Percentiles rank a stretch among this genome's conserved stretches.
phyloP scores from a whole-genome alignment of 192 early-diverging fungal species.

The Radiomyces spectabilis region DNA sequence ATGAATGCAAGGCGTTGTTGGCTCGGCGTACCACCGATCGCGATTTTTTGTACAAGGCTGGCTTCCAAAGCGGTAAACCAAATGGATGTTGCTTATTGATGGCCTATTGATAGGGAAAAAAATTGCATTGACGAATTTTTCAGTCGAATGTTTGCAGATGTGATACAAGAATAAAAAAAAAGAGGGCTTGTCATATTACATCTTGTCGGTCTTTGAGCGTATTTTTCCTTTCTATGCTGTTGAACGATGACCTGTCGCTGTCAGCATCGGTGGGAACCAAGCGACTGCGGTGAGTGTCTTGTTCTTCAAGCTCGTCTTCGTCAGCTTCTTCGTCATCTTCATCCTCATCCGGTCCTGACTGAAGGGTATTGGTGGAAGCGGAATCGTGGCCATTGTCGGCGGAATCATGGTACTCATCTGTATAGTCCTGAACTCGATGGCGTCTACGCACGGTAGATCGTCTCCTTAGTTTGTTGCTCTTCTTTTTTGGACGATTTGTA shows the following conservation, averaged over 20 bases:
- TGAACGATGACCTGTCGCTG: not conserved
- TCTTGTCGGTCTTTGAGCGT: constrained; percentile 53
- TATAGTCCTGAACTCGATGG: no score
- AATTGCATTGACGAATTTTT: not conserved
- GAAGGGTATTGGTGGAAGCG: not conserved
- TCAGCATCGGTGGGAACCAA: not conserved
- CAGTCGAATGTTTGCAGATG: not conserved
- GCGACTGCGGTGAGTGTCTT: not conserved
- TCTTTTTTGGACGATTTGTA: not conserved
- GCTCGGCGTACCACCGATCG: constrained; percentile 77
- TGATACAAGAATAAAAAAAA: no score
- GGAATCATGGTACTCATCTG: not conserved
- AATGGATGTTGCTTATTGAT: constrained; percentile 86
- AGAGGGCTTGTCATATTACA: constrained; percentile 23
- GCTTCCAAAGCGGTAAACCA: constrained; percentile 94
- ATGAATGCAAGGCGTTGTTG: constrained; percentile 74
- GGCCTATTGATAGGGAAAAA: constrained; percentile 33
- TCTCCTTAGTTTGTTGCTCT: not conserved
- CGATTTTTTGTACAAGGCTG: constrained; percentile 92
- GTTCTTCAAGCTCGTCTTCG: not conserved
- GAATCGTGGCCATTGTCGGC: not conserved
- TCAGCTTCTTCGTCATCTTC: not conserved
- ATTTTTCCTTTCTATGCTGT: constrained; percentile 33
- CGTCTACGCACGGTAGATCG: not conserved
- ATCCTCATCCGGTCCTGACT: not conserved